Percentiles rank a stretch among this genome's conserved stretches.
Conservation (phyloP, 768 basidiomycete species). For the Leccinum ochraceum region DNA sequence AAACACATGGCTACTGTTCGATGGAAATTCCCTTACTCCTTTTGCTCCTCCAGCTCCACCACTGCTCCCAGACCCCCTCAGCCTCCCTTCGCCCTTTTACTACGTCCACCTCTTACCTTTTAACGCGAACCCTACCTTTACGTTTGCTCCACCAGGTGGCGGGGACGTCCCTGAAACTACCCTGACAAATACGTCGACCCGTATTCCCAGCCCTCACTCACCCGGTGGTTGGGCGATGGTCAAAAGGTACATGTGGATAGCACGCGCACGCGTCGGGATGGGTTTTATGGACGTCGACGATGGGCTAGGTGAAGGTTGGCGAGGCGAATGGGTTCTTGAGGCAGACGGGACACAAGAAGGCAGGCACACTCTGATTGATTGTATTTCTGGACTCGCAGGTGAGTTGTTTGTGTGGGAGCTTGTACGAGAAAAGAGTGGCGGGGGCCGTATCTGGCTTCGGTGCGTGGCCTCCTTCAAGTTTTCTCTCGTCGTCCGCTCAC, state of each 20-base stretch:
- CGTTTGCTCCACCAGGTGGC: slow-evolving; percentile 30
- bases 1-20: slow-evolving; percentile 74
- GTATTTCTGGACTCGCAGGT: slow-evolving; percentile 42
- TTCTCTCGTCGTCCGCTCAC: background rate
- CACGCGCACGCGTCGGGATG: slow-evolving; percentile 43
- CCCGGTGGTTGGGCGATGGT: slow-evolving; percentile 60
- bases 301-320: slow-evolving; percentile 66
- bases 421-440: slow-evolving; percentile 60
- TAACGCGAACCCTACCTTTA: slow-evolving; percentile 25
- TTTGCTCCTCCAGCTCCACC: slow-evolving; percentile 56
- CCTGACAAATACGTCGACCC: slow-evolving; percentile 38
- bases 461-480: slow-evolving; percentile 34
- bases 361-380: slow-evolving; percentile 54
- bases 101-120: slow-evolving; percentile 64
- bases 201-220: slow-evolving; percentile 61
- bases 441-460: slow-evolving; percentile 66
- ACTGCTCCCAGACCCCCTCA: slow-evolving; percentile 56
- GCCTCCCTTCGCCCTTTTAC: slow-evolving; percentile 75
- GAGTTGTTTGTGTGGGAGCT: slow-evolving; percentile 50
- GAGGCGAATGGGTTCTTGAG: slow-evolving; percentile 79
- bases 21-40: slow-evolving; percentile 60
- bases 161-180: slow-evolving; percentile 47
- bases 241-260: slow-evolving; percentile 68
- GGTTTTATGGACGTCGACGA: slow-evolving; percentile 37
- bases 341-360: slow-evolving; percentile 75